phyloP scores from a whole-genome alignment of 306 rosid species.

The Prunus campanulata region DNA sequence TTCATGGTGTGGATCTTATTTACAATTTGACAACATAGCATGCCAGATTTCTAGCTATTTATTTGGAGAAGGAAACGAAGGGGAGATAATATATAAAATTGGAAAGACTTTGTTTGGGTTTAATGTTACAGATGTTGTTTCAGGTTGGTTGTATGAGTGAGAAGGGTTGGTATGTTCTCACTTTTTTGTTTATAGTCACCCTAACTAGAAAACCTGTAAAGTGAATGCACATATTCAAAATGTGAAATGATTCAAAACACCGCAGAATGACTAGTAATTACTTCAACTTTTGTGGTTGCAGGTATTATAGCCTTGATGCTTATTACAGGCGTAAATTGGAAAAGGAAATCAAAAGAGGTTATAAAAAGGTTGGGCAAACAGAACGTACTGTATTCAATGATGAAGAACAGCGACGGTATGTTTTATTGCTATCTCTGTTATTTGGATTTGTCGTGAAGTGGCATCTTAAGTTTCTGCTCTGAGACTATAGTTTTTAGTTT shows the following conservation, averaged over 20 bases:
- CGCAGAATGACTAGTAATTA: slow-evolving; percentile 3
- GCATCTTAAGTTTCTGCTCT: neutral
- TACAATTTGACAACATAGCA: neutral
- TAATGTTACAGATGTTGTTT: neutral
- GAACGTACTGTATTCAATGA: slow-evolving; percentile 91
- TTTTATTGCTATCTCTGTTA: slow-evolving; percentile 19
- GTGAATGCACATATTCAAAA: neutral
- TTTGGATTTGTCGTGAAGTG: slow-evolving; percentile 3
- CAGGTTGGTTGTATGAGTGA: neutral
- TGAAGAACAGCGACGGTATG: slow-evolving; percentile 88
- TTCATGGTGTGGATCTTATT: neutral
- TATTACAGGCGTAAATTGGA: slow-evolving; percentile 65
- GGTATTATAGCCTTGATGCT: slow-evolving; percentile 91
- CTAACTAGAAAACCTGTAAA: neutral
- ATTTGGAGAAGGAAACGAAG: neutral
- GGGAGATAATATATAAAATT: neutral
- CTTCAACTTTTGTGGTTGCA: slow-evolving; percentile 32
- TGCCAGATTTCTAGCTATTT: neutral
- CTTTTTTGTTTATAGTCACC: too few relatives aligned
- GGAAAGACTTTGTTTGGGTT: neutral
- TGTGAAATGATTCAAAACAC: neutral
- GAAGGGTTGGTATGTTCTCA: neutral
- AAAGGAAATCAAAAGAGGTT: slow-evolving; percentile 61
- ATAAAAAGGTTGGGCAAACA: slow-evolving; percentile 45
- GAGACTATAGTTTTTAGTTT: neutral